Conservation (phyloP, 306 rosid genomes). For the Vicia sativa region DNA sequence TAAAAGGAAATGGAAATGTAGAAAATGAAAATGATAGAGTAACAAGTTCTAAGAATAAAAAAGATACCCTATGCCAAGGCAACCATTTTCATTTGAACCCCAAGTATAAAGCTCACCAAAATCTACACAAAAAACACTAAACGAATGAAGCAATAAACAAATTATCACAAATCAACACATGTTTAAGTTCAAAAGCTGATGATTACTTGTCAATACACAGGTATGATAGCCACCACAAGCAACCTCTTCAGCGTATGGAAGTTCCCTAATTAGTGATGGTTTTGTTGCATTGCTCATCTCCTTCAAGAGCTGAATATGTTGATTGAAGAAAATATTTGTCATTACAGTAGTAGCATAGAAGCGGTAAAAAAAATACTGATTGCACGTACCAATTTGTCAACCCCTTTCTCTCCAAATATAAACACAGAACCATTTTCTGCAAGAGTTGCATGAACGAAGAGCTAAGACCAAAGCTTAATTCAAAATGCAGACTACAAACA, state of each 20-base stretch:
- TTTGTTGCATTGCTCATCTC: conserved; percentile 50
- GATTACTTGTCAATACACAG: conserved; percentile 82
- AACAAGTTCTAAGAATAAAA: conserved; percentile 34
- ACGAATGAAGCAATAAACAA: conserved; percentile 34
- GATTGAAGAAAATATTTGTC: conserved; percentile 26
- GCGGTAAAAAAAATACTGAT: conserved; percentile 13
- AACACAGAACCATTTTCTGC: conserved; percentile 84
- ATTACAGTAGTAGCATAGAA: conserved; percentile 5
- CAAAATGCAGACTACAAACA: conserved; percentile 13
- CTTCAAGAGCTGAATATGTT: conserved; percentile 57
- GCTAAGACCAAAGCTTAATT: conserved; percentile 12
- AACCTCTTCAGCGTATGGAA: conserved; percentile 76
- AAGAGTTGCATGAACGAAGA: conserved; percentile 41
- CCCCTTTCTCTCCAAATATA: conserved; percentile 74
- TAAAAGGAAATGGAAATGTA: conserved; percentile 14
- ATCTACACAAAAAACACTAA: conserved; percentile 43
- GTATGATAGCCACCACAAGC: conserved; percentile 97
- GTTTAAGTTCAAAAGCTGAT: conserved; percentile 37
- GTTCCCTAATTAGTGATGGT: conserved; percentile 58
- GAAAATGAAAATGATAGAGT: conserved; percentile 23
- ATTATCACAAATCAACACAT: conserved; percentile 23
- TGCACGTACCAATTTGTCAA: conserved; percentile 65
- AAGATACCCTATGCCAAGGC: conserved; percentile 88
- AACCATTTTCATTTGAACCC: conserved; percentile 99
- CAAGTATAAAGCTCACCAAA: conserved; percentile 86